Evolutionary conservation across 2,329 filamentous ascomycete genomes (phyloP).

Genomic region (Rhinocladiella similis): DNA sequence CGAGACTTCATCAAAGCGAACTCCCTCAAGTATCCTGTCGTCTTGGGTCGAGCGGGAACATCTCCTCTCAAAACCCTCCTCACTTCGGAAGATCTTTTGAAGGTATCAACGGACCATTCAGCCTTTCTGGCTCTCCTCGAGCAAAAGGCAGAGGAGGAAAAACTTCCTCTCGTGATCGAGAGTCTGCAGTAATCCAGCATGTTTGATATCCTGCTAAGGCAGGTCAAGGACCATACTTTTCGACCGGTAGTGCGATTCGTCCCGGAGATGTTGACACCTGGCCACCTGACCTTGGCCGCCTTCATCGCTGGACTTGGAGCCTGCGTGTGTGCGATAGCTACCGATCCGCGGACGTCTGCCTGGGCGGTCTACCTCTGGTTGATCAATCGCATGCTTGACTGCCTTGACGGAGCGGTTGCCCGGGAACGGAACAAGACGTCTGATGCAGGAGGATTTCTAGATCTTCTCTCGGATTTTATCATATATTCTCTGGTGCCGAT

Average conservation of each 20-base stretch:
- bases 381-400: slow-evolving; percentile 31
- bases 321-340: background rate
- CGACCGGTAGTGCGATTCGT: background rate
- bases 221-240: background rate
- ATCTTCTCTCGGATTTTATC: slow-evolving; percentile 33
- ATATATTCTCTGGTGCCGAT: slow-evolving; percentile 33
- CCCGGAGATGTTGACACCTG: background rate
- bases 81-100: background rate
- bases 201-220: background rate
- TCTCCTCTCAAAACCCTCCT: background rate
- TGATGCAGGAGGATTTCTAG: slow-evolving; percentile 32
- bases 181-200: background rate
- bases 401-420: slow-evolving; percentile 32
- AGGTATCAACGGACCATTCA: background rate
- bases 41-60: background rate
- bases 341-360: background rate
- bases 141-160: background rate
- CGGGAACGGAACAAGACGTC: slow-evolving; percentile 24
- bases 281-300: background rate
- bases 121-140: background rate
- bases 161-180: background rate
- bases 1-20: background rate
- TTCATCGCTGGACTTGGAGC: background rate
- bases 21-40: background rate
- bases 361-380: slow-evolving; percentile 24